phyloP scores from a whole-genome alignment of 768 basidiomycete species.

The Lactifluus subvellereus region DNA sequence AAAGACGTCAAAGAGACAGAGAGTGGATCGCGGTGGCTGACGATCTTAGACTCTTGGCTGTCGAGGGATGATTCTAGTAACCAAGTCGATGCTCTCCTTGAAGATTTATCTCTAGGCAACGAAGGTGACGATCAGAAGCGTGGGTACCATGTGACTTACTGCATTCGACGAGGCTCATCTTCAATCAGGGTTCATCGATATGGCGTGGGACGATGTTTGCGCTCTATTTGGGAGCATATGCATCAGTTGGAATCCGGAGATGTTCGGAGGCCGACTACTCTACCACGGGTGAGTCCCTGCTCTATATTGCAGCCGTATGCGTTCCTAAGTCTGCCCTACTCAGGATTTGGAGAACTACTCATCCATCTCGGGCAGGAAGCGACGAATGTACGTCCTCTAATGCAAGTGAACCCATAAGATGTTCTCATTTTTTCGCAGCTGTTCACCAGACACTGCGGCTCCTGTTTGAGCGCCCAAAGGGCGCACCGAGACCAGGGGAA shows the following conservation, averaged over 20 bases:
- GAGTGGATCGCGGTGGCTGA: slow-evolving; percentile 35
- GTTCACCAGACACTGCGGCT: slow-evolving; percentile 38
- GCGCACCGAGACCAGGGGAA: slow-evolving; percentile 1
- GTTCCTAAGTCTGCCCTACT: not conserved
- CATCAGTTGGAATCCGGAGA: slow-evolving; percentile 77
- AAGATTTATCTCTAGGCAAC: slow-evolving; percentile 3
- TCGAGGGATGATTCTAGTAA: not conserved
- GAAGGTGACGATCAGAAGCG: not conserved
- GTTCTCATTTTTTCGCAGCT: slow-evolving; percentile 27
- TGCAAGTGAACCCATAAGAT: not conserved
- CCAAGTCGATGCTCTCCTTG: slow-evolving; percentile 12
- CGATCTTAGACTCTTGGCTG: slow-evolving; percentile 64
- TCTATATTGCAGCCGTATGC: not conserved
- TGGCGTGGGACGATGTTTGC: slow-evolving; percentile 76
- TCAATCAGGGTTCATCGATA: slow-evolving; percentile 25
- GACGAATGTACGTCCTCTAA: slow-evolving; percentile 30
- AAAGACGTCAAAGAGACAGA: slow-evolving; percentile 17
- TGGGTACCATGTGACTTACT: not conserved
- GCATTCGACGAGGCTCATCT: slow-evolving; percentile 5
- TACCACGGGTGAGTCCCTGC: slow-evolving; percentile 61
- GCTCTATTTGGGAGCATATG: slow-evolving; percentile 74
- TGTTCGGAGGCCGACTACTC: slow-evolving; percentile 43
- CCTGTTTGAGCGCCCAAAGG: slow-evolving; percentile 31
- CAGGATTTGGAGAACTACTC: slow-evolving; percentile 33
- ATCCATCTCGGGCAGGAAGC: slow-evolving; percentile 23